phyloP scores from a whole-genome alignment of 495 filamentous ascomycete genomes.

The Immersiella caudata region DNA sequence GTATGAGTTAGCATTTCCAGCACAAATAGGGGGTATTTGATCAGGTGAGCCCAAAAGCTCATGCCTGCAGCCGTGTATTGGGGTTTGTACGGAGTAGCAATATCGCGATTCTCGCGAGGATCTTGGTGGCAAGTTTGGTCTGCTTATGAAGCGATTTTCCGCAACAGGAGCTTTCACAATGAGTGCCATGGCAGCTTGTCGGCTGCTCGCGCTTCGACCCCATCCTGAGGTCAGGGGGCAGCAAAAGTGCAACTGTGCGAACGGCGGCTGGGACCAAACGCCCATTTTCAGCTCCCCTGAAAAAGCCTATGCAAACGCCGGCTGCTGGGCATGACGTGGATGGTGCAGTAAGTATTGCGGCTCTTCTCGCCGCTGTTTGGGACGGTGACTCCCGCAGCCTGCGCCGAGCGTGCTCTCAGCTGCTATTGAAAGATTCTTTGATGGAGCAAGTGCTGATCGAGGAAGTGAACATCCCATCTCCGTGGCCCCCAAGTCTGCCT shows the following conservation, averaged over 20 bases:
- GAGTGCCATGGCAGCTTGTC: background rate
- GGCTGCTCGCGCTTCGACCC: background rate
- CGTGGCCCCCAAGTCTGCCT: slow-evolving; percentile 5
- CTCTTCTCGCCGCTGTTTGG: background rate
- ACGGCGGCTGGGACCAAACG: background rate
- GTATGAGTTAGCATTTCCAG: slow-evolving; percentile 7
- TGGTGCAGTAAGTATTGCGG: background rate
- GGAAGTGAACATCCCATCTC: background rate
- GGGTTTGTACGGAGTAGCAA: slow-evolving; percentile 11
- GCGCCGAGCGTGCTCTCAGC: background rate
- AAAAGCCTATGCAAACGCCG: too few relatives aligned
- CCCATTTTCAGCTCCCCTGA: background rate
- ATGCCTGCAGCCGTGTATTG: background rate
- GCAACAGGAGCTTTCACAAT: background rate
- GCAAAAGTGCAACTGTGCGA: background rate
- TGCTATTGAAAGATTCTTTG: too few relatives aligned
- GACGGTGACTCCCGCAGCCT: background rate
- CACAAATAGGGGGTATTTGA: background rate
- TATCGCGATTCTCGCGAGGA: background rate
- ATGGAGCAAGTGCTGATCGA: background rate
- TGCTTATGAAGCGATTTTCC: background rate
- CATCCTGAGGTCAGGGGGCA: background rate
- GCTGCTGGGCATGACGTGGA: too few relatives aligned
- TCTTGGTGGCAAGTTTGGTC: background rate
- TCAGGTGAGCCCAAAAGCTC: too few relatives aligned